Conservation (phyloP, 2,329 filamentous ascomycete genomes). For the Apiospora hydei region DNA sequence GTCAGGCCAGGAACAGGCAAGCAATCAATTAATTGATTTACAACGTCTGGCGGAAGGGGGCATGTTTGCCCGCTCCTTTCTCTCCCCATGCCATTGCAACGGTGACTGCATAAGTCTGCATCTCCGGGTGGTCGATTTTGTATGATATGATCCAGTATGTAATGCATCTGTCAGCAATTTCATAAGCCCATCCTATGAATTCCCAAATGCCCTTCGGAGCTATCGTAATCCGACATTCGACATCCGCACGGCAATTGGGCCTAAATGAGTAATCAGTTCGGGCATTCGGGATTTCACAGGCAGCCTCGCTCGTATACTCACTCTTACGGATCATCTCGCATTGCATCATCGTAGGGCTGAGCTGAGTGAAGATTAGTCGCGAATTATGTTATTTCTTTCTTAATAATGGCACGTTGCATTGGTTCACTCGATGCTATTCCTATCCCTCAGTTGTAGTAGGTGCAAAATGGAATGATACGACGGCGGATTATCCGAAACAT, state of each 20-base stretch:
- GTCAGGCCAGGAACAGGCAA: constrained; percentile 13
- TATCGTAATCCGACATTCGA: constrained; percentile 5
- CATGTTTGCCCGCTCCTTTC: background rate
- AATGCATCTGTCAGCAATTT: background rate
- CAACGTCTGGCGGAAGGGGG: background rate
- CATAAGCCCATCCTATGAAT: background rate
- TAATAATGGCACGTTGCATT: constrained; percentile 17
- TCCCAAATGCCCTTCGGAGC: background rate
- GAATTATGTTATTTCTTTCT: background rate
- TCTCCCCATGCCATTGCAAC: background rate
- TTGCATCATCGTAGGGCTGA: constrained; percentile 5
- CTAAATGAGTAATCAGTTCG: background rate
- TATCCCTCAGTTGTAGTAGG: background rate
- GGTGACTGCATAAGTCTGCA: constrained; percentile 1
- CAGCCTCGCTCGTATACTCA: background rate
- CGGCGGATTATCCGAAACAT: constrained; percentile 13
- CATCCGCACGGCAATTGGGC: background rate
- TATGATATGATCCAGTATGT: background rate
- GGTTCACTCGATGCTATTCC: background rate
- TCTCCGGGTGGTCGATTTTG: background rate
- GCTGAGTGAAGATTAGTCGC: background rate
- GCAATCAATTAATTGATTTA: background rate
- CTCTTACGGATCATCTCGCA: background rate
- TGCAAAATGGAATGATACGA: background rate
- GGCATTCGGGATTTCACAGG: background rate